Evolutionary conservation across 768 basidiomycete genomes (phyloP), one percentile per base, ranked within the genome.

Genomic region (Suillus decipiens): DNA sequence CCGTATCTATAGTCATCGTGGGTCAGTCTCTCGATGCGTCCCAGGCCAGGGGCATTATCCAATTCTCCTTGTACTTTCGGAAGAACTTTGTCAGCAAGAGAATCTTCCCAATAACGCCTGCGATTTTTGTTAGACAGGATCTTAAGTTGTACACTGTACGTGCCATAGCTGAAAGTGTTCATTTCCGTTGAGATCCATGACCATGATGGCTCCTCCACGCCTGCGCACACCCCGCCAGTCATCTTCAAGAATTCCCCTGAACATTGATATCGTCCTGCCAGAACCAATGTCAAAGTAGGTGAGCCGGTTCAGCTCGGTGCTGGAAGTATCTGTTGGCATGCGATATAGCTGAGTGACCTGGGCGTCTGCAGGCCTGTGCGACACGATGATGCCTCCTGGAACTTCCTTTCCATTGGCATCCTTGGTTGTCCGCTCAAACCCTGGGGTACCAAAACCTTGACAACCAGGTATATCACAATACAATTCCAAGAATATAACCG

Each of bases 51-150:
- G 31, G 66, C 53, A 63, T 80, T 80, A 60, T 77, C 71, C 17
- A 79, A 69, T 61, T 81, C 79, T 15, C 72, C 70, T 37, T 77
- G 74, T 36, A 80, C 73, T n/a, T 60, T 69, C 17, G 76, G 78
- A 33, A 80, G 58, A 22, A 64, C 64, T 8, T 61, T 65, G 9
- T 71, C 64, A 19, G 68, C 69, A 41, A 70, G 61, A 17, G 64
- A 41, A 37, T 81, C 76, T 56, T 80, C 79, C 80, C 80, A 81
- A 66, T 80, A 78, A 37, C 80, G 79, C 77, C 77, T 78, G 22
- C 22, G 48, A 48, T 22, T 24, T 54, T 58, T 19, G 22, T 15
- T 31, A 17, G 22, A 60, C 5, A 11, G 61, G 34, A 65, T 53
- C 2, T 37, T 42, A 12, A 28, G 24, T 17, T 31, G 37, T 42